Evolutionary conservation across 179 eudicot species (phyloP).

Genomic region (Sideroxylon spinosum): DNA sequence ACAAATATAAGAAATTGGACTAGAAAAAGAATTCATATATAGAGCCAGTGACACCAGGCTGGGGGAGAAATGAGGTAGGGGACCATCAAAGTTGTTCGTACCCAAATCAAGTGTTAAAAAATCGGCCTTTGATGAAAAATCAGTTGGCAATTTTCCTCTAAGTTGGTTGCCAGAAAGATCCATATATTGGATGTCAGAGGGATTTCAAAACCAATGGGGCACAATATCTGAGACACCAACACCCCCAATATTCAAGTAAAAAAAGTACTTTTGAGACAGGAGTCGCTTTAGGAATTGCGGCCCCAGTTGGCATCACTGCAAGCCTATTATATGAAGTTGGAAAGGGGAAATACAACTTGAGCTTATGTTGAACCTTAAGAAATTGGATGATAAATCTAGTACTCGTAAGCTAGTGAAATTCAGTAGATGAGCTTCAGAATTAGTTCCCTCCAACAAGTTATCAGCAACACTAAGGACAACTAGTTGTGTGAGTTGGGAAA

Average conservation of each 20-base stretch:
- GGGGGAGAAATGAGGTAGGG: neutral
- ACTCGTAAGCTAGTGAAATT: constrained; percentile 2
- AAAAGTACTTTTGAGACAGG: neutral
- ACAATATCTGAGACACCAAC: neutral
- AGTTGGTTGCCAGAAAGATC: neutral
- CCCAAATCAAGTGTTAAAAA: neutral
- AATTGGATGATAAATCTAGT: neutral
- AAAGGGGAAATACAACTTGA: constrained; percentile 7
- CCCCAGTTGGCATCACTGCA: neutral
- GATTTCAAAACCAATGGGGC: constrained; percentile 10
- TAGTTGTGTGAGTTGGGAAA: neutral
- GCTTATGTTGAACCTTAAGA: neutral
- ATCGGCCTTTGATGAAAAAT: neutral
- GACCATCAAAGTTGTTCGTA: neutral
- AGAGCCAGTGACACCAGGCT: neutral
- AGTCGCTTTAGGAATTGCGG: neutral
- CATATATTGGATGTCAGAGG: neutral
- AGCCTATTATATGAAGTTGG: neutral
- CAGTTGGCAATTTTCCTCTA: neutral
- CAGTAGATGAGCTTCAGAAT: neutral
- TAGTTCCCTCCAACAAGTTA: neutral
- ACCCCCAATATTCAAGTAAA: neutral
- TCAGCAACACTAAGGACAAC: neutral
- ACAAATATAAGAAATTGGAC: neutral
- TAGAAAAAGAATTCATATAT: neutral